phyloP scores from a whole-genome alignment of 805 yeast species.

The Lachancea mirantina region DNA sequence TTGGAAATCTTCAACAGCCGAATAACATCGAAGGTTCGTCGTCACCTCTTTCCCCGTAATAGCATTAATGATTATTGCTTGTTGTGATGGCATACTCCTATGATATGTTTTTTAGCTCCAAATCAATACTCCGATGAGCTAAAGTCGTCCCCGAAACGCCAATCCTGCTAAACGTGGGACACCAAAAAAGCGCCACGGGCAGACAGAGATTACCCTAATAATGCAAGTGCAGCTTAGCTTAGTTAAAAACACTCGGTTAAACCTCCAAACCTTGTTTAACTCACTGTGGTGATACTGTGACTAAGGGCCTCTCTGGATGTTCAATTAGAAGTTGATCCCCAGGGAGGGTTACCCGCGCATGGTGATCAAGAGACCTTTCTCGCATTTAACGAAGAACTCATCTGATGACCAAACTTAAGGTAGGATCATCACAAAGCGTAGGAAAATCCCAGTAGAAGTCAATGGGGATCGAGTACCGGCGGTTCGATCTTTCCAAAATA shows the following conservation, averaged over 20 bases:
- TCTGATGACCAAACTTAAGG: neutral
- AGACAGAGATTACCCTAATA: too few species aligned
- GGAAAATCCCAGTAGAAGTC: neutral
- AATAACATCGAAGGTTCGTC: conserved; percentile 35
- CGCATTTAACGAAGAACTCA: neutral
- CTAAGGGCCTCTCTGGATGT: too few species aligned
- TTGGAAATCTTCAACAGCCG: conserved; percentile 37
- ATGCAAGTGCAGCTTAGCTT: too few species aligned
- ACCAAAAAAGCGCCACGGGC: too few species aligned
- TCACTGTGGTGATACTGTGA: too few species aligned
- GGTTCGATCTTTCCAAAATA: conserved; percentile 21
- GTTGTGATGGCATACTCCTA: conserved; percentile 9
- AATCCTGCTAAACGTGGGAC: too few species aligned
- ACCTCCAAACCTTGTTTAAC: too few species aligned
- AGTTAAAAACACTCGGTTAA: too few species aligned
- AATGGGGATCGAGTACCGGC: conserved; percentile 15
- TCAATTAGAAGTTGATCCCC: neutral
- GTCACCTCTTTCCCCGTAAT: conserved; percentile 36
- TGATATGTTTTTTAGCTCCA: neutral
- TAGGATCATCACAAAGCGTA: neutral
- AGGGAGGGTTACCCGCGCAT: neutral
- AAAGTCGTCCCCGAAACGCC: too few species aligned
- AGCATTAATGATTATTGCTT: conserved; percentile 33
- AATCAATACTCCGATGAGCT: neutral
- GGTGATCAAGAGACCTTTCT: neutral